Base-by-base conservation (phyloP, 2,329 filamentous ascomycete species). In the Trichoderma cornu-damae region DNA sequence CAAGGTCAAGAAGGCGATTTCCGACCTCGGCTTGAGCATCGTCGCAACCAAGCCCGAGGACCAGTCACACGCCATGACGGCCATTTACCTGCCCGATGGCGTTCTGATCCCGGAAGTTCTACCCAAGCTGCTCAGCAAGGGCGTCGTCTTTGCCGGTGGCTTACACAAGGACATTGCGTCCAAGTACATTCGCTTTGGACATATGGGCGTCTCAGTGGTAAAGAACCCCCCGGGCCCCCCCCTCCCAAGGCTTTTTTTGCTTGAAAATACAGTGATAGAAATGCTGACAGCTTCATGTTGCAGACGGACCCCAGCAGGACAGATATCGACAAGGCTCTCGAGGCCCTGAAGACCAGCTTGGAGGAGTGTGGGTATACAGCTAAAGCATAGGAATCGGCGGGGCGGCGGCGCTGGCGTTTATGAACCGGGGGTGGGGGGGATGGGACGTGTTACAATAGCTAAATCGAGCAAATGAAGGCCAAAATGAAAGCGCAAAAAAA, bases 1-100 rank as follows among this genome's bases (percentile, higher is more conserved):
- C 72, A 87, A 85, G 71, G 84, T 97, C 71, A 97, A 99, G 83
- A 84, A 89, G 69, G 84, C 88, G 16, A 79, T 96, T 51, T 75
- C 83, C 4, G 87, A 88, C 51, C 79, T 97, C 34, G 94, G 94
- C 3, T 80, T 99, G 59, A 88, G 90, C 76, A 89, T 96, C 70
- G 80, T 99, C 35, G 92, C 94, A 20, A 74, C 82, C 34, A 89
- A 93, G 72, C 87, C 89, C 0, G 90, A 93, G 67, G 88, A 96
- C 73, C 93, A 97, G 76, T 91, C 94, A 40, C 93, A 96, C 72
- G 91, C 89, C 67, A 99, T 99, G 94, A 99, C 94, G 3, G 93
- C 94, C 59, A 94, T 99, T 64, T 96, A 94, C 74, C 81, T 99
- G 56, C 94, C 94, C 1, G 90, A 97, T 61, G 86, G 81, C 38